Percentiles rank a stretch among this genome's conserved stretches.
Evolutionary conservation across 2,329 filamentous ascomycete genomes (phyloP).

Genomic region (Clarireedia homoeocarpa): DNA sequence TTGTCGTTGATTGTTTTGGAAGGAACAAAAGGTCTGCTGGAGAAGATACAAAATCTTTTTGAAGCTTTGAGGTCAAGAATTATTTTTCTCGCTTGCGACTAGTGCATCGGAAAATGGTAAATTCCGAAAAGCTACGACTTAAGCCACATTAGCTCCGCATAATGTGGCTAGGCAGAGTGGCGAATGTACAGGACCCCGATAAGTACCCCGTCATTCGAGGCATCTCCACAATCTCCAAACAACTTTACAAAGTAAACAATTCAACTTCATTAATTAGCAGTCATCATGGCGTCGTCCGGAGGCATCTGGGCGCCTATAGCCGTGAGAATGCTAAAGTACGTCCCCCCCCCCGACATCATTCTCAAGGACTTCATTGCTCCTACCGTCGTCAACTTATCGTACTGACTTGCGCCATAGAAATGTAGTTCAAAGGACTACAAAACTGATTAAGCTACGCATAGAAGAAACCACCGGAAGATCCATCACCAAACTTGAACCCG

Average conservation of each 20-base stretch:
- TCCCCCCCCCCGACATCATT: neutral
- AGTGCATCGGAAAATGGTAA: neutral
- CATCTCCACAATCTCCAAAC: neutral
- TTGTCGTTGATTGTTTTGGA: neutral
- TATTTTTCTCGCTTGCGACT: slow-evolving; percentile 4
- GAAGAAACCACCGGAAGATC: slow-evolving; percentile 33
- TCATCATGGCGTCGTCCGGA: slow-evolving; percentile 25
- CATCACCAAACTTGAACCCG: slow-evolving; percentile 46
- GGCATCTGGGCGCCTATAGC: slow-evolving; percentile 29
- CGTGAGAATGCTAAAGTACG: slow-evolving; percentile 27
- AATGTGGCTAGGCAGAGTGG: slow-evolving; percentile 5
- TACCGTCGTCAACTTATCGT: neutral
- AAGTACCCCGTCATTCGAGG: neutral
- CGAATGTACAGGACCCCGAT: slow-evolving; percentile 2
- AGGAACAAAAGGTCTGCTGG: neutral
- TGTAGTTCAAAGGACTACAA: slow-evolving; percentile 39
- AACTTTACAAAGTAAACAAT: neutral
- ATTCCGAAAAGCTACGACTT: neutral
- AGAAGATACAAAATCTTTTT: neutral
- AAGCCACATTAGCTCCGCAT: too few relatives aligned
- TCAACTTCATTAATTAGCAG: slow-evolving; percentile 1
- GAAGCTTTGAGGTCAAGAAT: slow-evolving; percentile 2
- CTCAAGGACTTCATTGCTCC: neutral
- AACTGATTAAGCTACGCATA: slow-evolving; percentile 37
- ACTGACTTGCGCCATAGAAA: slow-evolving; percentile 31